Conservation (phyloP, 192 early-diverging fungal genomes). For the Lunasporangiospora selenospora region DNA sequence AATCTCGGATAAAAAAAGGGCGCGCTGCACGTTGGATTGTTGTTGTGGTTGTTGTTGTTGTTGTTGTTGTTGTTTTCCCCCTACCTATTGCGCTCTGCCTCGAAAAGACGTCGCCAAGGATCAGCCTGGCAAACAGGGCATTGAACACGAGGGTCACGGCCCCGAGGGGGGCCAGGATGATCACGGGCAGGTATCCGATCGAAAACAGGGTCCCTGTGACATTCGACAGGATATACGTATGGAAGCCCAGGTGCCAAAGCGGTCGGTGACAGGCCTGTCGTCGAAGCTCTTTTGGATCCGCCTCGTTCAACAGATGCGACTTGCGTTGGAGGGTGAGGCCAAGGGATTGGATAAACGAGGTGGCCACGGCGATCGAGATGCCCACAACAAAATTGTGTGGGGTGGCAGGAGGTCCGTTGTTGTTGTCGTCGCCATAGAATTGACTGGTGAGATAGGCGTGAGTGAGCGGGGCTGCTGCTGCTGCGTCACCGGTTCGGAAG, state of each 20-base stretch:
- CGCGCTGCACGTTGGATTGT: background rate
- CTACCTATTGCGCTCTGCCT: slow-evolving; percentile 61
- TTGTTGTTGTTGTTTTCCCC: too few species aligned
- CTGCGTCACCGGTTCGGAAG: slow-evolving; percentile 2
- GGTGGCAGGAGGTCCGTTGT: slow-evolving; percentile 1
- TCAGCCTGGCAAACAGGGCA: slow-evolving; percentile 71
- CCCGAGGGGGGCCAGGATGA: slow-evolving; percentile 78
- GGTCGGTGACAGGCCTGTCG: slow-evolving; percentile 59
- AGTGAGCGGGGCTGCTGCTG: background rate
- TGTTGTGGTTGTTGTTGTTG: too few species aligned
- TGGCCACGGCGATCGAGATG: slow-evolving; percentile 66
- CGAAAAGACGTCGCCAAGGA: slow-evolving; percentile 70
- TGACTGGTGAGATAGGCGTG: background rate
- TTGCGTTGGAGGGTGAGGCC: slow-evolving; percentile 80
- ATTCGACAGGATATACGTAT: slow-evolving; percentile 71
- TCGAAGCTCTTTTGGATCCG: slow-evolving; percentile 54
- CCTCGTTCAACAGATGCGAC: slow-evolving; percentile 69
- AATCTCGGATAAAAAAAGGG: background rate
- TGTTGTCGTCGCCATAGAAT: slow-evolving; percentile 3
- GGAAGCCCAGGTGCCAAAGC: slow-evolving; percentile 73
- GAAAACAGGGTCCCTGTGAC: slow-evolving; percentile 75
- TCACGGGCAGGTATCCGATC: slow-evolving; percentile 78
- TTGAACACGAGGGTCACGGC: slow-evolving; percentile 79
- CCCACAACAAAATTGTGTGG: slow-evolving; percentile 51
- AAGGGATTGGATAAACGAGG: slow-evolving; percentile 75